phyloP scores from a whole-genome alignment of 192 early-diverging fungal species.

The Coemansia sp. region DNA sequence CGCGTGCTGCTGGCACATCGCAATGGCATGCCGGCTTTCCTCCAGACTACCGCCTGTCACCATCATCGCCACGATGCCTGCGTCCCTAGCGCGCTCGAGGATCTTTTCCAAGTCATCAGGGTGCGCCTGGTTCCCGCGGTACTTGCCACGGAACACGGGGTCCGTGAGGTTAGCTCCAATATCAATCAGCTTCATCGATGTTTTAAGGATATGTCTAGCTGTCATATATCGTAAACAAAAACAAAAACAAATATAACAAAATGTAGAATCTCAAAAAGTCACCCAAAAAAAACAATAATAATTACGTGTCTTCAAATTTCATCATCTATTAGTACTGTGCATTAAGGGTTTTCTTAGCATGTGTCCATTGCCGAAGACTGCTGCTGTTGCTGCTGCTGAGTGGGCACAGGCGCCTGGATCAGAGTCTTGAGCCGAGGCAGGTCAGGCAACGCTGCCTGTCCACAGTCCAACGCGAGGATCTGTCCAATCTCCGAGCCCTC shows the following conservation, averaged over 20 bases:
- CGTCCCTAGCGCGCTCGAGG: slow-evolving; percentile 64
- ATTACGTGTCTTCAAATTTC: neutral
- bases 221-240: neutral
- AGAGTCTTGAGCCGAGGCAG: slow-evolving; percentile 44
- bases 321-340: neutral
- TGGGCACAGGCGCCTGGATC: slow-evolving; percentile 33
- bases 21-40: slow-evolving; percentile 66
- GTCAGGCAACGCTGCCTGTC: slow-evolving; percentile 38
- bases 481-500: slow-evolving; percentile 44
- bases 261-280: neutral
- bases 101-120: slow-evolving; percentile 70
- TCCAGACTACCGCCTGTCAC: slow-evolving; percentile 73
- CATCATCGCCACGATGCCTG: slow-evolving; percentile 77
- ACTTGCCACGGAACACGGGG: slow-evolving; percentile 79
- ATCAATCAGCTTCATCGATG: slow-evolving; percentile 60
- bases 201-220: neutral
- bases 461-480: slow-evolving; percentile 46
- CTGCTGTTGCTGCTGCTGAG: neutral
- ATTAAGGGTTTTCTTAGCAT: neutral
- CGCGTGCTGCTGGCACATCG: slow-evolving; percentile 57
- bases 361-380: slow-evolving; percentile 32
- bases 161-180: slow-evolving; percentile 92
- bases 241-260: neutral
- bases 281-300: neutral
- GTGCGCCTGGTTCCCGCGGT: slow-evolving; percentile 79